Conservation (phyloP, 2,329 filamentous ascomycete species). For the Ophiocordyceps camponoti-rufipedis region DNA sequence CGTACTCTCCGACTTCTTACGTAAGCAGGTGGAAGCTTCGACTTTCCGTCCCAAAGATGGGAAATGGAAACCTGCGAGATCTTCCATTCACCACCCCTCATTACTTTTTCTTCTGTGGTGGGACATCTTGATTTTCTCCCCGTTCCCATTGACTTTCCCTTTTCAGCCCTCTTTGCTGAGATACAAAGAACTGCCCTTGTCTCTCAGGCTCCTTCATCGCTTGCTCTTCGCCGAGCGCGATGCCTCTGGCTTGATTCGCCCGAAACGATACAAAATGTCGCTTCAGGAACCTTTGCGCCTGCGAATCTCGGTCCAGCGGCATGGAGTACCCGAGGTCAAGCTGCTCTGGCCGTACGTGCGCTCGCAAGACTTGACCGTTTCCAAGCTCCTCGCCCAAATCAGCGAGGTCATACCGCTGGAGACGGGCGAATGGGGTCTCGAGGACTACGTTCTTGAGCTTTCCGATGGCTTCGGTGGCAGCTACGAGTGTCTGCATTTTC, state of each 20-base stretch:
- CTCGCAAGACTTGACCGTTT: constrained; percentile 46
- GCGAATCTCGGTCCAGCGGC: constrained; percentile 52
- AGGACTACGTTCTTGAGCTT: constrained; percentile 78
- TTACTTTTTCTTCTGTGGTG: not conserved
- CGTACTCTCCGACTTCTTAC: not conserved
- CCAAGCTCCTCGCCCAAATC: constrained; percentile 58
- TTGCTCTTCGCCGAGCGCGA: not conserved
- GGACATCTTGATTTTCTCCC: not conserved
- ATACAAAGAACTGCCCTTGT: not conserved
- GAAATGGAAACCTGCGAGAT: no score
- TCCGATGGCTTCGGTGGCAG: constrained; percentile 30
- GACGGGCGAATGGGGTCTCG: constrained; percentile 63
- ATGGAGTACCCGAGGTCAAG: constrained; percentile 52
- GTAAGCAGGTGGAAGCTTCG: not conserved
- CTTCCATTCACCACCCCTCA: no score
- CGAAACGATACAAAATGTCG: constrained; percentile 9
- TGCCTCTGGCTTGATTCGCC: not conserved
- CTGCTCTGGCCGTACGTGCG: constrained; percentile 51
- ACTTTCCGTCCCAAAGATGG: not conserved
- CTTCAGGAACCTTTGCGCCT: constrained; percentile 36
- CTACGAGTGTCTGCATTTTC: constrained; percentile 82
- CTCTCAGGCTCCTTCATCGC: no score
- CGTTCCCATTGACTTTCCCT: not conserved
- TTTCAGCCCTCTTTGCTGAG: not conserved
- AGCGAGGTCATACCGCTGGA: constrained; percentile 72